Conservation (phyloP, 2,329 filamentous ascomycete genomes). For the Shiraia sp. region DNA sequence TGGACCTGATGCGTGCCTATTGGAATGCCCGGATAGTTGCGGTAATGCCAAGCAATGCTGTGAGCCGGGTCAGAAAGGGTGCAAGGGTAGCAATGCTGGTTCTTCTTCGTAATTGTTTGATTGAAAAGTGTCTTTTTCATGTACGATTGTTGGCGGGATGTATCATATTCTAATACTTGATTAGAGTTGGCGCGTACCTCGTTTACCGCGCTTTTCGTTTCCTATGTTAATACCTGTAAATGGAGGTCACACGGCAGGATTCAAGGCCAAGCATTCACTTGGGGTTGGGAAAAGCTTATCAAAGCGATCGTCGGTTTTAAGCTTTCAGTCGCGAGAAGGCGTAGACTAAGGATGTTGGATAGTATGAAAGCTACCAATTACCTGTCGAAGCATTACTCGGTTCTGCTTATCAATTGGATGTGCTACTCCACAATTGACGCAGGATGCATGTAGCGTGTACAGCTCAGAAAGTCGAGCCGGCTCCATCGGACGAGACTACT, state of each 20-base stretch:
- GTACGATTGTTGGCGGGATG: slow-evolving; percentile 5
- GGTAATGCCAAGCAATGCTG: slow-evolving; percentile 49
- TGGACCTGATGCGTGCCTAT: slow-evolving; percentile 43
- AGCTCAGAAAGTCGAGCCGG: no score
- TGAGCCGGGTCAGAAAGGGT: slow-evolving; percentile 36
- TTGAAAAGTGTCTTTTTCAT: neutral
- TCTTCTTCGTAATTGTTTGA: slow-evolving; percentile 13
- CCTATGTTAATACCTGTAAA: neutral
- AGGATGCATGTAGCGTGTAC: no score
- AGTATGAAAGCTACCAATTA: no score
- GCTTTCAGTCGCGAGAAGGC: no score
- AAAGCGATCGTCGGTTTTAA: no score
- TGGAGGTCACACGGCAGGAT: no score
- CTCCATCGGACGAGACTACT: no score
- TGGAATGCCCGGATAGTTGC: slow-evolving; percentile 51
- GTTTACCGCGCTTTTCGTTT: neutral
- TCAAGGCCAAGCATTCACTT: no score
- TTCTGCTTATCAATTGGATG: no score
- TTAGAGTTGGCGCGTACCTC: neutral
- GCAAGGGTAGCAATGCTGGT: slow-evolving; percentile 18
- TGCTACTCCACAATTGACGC: slow-evolving; percentile 14
- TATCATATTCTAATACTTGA: slow-evolving; percentile 9
- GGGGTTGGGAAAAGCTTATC: no score
- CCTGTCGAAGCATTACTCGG: no score
- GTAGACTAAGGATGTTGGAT: no score